Conservation (phyloP, 2,329 filamentous ascomycete species). For the Colletotrichum lini region DNA sequence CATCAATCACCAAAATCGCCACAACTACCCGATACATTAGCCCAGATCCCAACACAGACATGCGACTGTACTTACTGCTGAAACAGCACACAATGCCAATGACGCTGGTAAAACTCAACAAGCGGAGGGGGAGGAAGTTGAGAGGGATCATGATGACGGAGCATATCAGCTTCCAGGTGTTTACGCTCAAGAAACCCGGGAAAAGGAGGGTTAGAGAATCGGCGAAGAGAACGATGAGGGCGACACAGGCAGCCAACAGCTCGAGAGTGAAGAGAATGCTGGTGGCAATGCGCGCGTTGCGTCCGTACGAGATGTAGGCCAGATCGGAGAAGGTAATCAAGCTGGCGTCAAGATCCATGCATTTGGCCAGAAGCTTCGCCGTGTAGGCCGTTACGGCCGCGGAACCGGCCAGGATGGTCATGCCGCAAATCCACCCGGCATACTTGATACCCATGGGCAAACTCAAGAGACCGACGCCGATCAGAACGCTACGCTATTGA, state of each 20-base stretch:
- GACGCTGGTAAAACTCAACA: slow-evolving; percentile 88
- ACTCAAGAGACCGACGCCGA: slow-evolving; percentile 90
- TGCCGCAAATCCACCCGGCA: slow-evolving; percentile 88
- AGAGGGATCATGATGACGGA: slow-evolving; percentile 84
- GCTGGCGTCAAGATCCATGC: slow-evolving; percentile 86
- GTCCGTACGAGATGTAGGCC: slow-evolving; percentile 91
- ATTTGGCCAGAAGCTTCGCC: slow-evolving; percentile 86
- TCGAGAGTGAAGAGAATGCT: slow-evolving; percentile 91
- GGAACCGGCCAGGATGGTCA: slow-evolving; percentile 80
- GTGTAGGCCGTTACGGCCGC: slow-evolving; percentile 88
- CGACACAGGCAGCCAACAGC: slow-evolving; percentile 89
- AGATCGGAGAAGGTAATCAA: slow-evolving; percentile 96
- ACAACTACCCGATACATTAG: slow-evolving; percentile 71
- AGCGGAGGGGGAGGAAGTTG: slow-evolving; percentile 85
- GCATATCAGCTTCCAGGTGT: slow-evolving; percentile 89
- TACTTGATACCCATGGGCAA: slow-evolving; percentile 90
- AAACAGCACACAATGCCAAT: slow-evolving; percentile 93
- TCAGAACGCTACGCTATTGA: slow-evolving; percentile 72
- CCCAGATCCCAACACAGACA: not conserved
- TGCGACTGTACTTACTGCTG: slow-evolving; percentile 75
- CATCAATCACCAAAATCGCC: slow-evolving; percentile 86
- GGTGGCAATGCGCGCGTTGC: slow-evolving; percentile 83
- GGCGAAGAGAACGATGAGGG: slow-evolving; percentile 91
- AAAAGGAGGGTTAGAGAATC: slow-evolving; percentile 88
- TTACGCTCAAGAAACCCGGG: slow-evolving; percentile 74